A percentile compares a stretch with the other conserved stretches of the same genome.
Evolutionary conservation across 2,329 filamentous ascomycete species (phyloP).

Genomic region (Paracamarosporium sp.): DNA sequence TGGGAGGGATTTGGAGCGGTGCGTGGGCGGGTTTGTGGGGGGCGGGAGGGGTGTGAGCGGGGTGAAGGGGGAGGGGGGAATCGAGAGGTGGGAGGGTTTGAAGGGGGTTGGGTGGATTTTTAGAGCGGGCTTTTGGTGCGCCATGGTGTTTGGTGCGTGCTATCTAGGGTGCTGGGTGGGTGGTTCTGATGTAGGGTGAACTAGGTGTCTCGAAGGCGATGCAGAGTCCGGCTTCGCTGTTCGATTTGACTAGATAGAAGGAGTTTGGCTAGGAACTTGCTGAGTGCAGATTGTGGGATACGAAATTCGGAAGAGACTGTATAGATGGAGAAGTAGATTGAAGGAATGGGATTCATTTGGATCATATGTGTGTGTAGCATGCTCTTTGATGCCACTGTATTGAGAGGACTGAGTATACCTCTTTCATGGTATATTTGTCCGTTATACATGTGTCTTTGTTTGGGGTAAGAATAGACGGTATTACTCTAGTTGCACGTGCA

Average conservation of each 20-base stretch:
- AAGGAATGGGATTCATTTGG: not conserved
- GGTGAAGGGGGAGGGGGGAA: conserved; percentile 54
- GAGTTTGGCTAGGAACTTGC: not conserved
- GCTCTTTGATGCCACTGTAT: not conserved
- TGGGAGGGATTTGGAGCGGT: conserved; percentile 7
- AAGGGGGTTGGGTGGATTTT: conserved; percentile 49
- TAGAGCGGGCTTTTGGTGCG: conserved; percentile 13
- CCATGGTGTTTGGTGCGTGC: conserved; percentile 2
- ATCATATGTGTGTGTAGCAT: not conserved
- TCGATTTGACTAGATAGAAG: not conserved
- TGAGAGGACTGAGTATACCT: not conserved
- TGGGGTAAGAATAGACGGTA: not conserved
- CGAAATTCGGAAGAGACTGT: not conserved
- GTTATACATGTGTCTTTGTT: conserved; percentile 4
- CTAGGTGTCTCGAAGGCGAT: too few relatives aligned
- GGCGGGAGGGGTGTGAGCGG: conserved; percentile 34
- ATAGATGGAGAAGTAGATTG: not conserved
- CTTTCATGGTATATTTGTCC: not conserved
- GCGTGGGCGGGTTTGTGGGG: conserved; percentile 19
- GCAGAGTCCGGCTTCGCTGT: conserved; percentile 9
- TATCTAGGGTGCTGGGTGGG: not conserved
- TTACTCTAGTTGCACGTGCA: not conserved
- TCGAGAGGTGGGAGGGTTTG: conserved; percentile 52
- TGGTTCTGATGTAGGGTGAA: too few relatives aligned
- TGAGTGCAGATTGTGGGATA: not conserved